Base-by-base conservation (phyloP, 2,329 filamentous ascomycete genomes). In the Septoria linicola region DNA sequence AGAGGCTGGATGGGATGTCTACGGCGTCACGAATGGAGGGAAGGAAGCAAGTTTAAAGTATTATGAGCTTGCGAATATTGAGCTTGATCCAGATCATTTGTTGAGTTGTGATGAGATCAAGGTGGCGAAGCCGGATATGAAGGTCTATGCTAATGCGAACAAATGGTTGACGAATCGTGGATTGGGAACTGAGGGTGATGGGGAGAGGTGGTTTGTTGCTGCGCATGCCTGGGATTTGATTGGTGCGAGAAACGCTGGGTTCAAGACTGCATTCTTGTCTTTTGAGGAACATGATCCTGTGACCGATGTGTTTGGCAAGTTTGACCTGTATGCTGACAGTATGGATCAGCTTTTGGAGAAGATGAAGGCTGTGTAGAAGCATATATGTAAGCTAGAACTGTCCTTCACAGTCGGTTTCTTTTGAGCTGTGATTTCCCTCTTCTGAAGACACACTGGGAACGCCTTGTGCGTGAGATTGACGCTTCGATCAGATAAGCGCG, bases 221-320 rank as follows among this genome's bases (percentile, higher is more conserved):
- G 64, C 63, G 16, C 64, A 66, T 58, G 58, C 57, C 11, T 65
- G 63, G 59, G 63, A 63, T 55, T 49, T 66, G 46, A 55, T 63
- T 19, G 61, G 59, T 25, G 64, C 59, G 49, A 56, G 61, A 49
- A 66, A 65, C 51, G 64, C 58, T 25, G 64, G 64, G 1, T 67
- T 66, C 49, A 62, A 61, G 53, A 66, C 64, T 37, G 63, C 64
- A 20, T 66, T 54, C 54, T 39, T 66, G 47, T 47, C 30, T n/a
- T 61, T 60, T 39, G 64, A 66, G 58, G 64, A 66, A 46, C 58
- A 64, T 54, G 63, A 64, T 58, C 53, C 63, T 6, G 57, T 59
- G 8, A 59, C 59, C 25, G 53, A 59, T 13, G 60, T 66, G n/a
- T 66, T 66, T 58, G 63, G 63, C 3, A 27, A 61, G 52, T 66